phyloP scores from a whole-genome alignment of 331 rosid genomes.

The Acacia pycnantha region DNA sequence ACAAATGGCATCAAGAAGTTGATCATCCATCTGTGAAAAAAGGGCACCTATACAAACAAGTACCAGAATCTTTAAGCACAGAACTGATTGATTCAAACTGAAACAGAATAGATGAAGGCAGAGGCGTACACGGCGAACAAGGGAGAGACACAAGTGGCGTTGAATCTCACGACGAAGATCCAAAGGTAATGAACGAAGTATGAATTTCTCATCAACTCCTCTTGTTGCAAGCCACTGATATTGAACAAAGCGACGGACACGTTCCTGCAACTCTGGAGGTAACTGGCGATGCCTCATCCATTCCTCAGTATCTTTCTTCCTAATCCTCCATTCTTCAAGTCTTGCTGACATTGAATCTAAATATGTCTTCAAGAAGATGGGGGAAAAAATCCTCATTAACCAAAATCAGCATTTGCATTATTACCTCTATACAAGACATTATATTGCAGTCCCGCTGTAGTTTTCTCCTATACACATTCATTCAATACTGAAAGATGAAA shows the following conservation, averaged over 20 bases:
- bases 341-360: conserved; percentile 76
- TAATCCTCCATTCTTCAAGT: conserved; percentile 90
- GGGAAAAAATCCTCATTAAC: conserved; percentile 15
- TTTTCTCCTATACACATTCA: background rate
- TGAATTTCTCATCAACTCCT: conserved; percentile 89
- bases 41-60: conserved; percentile 59
- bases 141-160: conserved; percentile 78
- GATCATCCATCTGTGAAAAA: conserved; percentile 96
- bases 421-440: background rate
- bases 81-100: background rate
- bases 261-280: conserved; percentile 69
- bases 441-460: background rate
- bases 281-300: conserved; percentile 98
- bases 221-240: conserved; percentile 86
- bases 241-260: conserved; percentile 80
- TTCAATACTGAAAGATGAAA: background rate
- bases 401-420: conserved; percentile 20
- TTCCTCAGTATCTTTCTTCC: conserved; percentile 82
- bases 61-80: background rate
- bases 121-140: conserved; percentile 78
- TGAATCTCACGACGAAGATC: conserved; percentile 95
- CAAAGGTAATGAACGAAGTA: conserved; percentile 63
- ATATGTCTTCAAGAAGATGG: conserved; percentile 55
- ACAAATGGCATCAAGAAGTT: conserved; percentile 91
- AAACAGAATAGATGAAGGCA: background rate